Evolutionary conservation across 352 stramenopile genomes (phyloP), one percentile per base, ranked within the genome.

Genomic region (Thalassiosira exigua): DNA sequence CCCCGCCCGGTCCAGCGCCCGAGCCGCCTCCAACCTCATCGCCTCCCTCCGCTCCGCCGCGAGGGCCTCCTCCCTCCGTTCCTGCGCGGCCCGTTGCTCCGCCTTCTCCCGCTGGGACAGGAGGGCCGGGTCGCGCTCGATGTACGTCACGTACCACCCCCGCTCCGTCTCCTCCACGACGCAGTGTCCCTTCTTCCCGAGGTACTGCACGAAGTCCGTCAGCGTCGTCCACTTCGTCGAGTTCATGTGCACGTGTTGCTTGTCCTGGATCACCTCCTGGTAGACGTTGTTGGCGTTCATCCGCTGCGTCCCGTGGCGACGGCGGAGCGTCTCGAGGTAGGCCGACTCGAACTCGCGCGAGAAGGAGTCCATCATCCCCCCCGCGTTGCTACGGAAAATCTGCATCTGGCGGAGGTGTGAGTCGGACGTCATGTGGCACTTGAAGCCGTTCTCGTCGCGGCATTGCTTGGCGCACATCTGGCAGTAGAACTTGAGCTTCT

Each of bases 381-480:
- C 80, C 1, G 96, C 94, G 80, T 99, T 98, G 52, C 95, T 95
- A 5, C 94, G 94, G 61, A 99, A 98, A 56, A 99, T 95, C 69
- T 98, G 92, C 97, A 99, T 99, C 90, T 99, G 96, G 46, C 97
- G 94, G 69, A 99, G 90, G 90, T 99, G 98, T 4, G 94, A 95
- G 78, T 99, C 98, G 32, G 94, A 98, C 9, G 91, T 98, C 30
- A 97, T 95, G 90, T 99, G 98, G 79, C 97, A 99, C 90, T 99
- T 99, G 90, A 99, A 99, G 14, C 98, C 98, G 88, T 99, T 99
- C 84, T 98, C 97, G 79, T 99, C 98, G n/a, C 97, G 95, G 36
- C 98, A 99, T 88, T 99, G 97, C 89, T 99, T 99, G 58, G 92
- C 62, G 83, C 97, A 99, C 85, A 99, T 98, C 88, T 99, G 97